Evolutionary conservation across 106 monocot genomes (phyloP), one percentile per base, ranked within the genome.

Genomic region (Dioscorea zingiberensis): DNA sequence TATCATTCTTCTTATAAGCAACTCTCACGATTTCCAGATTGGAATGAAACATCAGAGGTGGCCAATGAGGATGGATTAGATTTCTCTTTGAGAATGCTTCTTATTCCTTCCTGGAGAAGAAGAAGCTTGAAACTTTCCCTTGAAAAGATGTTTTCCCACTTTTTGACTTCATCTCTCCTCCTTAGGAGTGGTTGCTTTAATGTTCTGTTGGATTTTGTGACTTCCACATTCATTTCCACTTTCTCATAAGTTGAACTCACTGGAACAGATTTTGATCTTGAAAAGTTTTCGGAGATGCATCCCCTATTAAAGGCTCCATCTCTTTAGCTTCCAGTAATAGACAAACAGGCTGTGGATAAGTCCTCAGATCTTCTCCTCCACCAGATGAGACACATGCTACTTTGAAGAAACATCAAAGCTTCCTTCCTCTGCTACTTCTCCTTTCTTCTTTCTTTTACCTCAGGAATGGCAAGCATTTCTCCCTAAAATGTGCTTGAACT

Each of bases 401-500:
- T n/a, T 75, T 10, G 62, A 77, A n/a, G n/a, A n/a, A 15, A 54
- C 26, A 57, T 55, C n/a, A n/a, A 59, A 16, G 15, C 55, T 15
- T n/a, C n/a, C n/a, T n/a, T n/a, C n/a, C 22, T 53, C 22, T 80
- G 66, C 59, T 12, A 15, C 16, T n/a, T 47, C 25, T 25, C 81
- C 46, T n/a, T n/a, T 79, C 78, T 65, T 82, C 79, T 59, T 78
- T 87, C 49, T n/a, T 81, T 78, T 56, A 72, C 24, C 54, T 76
- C 81, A 48, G 69, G 65, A 60, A 82, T 54, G 0, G 86, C 65
- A 58, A 94, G 84, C 90, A 94, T 87, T 54, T 94, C 94, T 45
- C 90, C 90, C 38, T n/a, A n/a, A n/a, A 94, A 76, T 46, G 94
- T 94, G 60, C 77, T 90, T 13, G 81, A 77, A 64, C 73, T 86